Conservation (phyloP, 352 stramenopile species). For the Pythium dissimile region DNA sequence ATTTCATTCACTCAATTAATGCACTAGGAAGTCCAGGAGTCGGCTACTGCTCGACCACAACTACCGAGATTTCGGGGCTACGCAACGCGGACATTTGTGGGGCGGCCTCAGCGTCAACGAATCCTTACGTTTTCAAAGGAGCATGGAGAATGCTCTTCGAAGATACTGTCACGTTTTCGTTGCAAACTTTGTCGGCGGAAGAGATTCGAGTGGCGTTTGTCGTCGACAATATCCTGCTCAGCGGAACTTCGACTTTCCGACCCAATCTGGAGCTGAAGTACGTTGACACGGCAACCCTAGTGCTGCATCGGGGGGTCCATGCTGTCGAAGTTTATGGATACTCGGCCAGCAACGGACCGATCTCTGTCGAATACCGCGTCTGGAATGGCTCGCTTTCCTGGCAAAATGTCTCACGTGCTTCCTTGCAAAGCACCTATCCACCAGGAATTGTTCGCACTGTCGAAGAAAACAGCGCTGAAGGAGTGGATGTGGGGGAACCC, state of each 20-base stretch:
- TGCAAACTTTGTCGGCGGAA: conserved; percentile 17
- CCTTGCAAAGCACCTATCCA: conserved; percentile 2
- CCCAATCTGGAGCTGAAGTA: conserved; percentile 13
- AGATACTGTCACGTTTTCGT: neutral
- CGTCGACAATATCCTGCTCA: conserved; percentile 14
- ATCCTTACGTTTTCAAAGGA: conserved; percentile 5
- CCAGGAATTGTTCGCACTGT: conserved; percentile 1
- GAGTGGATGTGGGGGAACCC: conserved; percentile 1
- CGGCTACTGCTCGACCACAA: conserved; percentile 8
- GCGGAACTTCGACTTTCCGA: neutral
- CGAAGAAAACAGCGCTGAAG: conserved; percentile 11
- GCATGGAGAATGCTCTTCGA: conserved; percentile 15
- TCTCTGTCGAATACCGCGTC: conserved; percentile 7
- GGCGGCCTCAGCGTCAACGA: neutral
- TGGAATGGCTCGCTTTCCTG: conserved; percentile 2
- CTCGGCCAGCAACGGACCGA: neutral
- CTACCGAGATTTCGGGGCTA: neutral
- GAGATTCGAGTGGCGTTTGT: conserved; percentile 15
- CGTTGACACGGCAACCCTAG: neutral
- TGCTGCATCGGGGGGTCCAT: conserved; percentile 13
- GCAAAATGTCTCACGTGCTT: conserved; percentile 1
- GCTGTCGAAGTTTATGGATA: conserved; percentile 13
- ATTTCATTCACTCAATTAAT: conserved; percentile 8
- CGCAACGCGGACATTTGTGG: conserved; percentile 10
- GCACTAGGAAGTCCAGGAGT: neutral